Base-by-base conservation (phyloP, 1,284 basidiomycete genomes). In the Austroboletus niveus region DNA sequence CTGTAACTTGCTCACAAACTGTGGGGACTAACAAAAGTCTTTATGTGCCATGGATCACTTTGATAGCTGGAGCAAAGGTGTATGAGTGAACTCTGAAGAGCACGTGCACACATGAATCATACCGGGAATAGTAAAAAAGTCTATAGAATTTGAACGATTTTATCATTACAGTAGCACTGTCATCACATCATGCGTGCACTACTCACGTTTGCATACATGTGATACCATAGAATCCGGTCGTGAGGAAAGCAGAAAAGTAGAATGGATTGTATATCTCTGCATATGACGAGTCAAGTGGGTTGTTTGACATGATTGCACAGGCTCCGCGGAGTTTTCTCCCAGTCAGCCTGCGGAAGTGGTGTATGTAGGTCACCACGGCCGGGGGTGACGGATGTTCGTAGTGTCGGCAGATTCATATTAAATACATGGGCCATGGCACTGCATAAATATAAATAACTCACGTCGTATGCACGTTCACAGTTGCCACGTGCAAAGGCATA, bases 61-160 rank as follows among this genome's bases (percentile, higher is more conserved):
- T 3, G 46, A 14, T 62, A 60, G 15, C 58, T 60, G 3, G 12
- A 17, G 22, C 10, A 4, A 40, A 27, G 14, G 6, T 4, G 1
- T 5, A 15, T 17, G 17, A 17, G 27, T 55, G 27, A n/a, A 6
- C 5, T 8, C 17, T 46, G 3, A 11, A 22, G 20, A 35, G 2
- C 10, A 9, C 4, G 14, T 5, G 14, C n/a, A 14, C 29, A 20
- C 1, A 8, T 12, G 3, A 1, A 5, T 2, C 45, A 8, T 11
- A 60, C 58, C 58, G 51, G 24, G 57, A 17, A 41, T 45, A 49
- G 39, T 60, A 60, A 11, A 62, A 57, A 29, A 62, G 50, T 2
- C 55, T 58, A 10, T 6, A 31, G 8, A 5, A 40, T 8, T 35
- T 20, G 12, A 8, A 34, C 10, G 14, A 3, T 24, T 24, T 7